phyloP scores from a whole-genome alignment of 768 basidiomycete species.

The Mrakia frigida region DNA sequence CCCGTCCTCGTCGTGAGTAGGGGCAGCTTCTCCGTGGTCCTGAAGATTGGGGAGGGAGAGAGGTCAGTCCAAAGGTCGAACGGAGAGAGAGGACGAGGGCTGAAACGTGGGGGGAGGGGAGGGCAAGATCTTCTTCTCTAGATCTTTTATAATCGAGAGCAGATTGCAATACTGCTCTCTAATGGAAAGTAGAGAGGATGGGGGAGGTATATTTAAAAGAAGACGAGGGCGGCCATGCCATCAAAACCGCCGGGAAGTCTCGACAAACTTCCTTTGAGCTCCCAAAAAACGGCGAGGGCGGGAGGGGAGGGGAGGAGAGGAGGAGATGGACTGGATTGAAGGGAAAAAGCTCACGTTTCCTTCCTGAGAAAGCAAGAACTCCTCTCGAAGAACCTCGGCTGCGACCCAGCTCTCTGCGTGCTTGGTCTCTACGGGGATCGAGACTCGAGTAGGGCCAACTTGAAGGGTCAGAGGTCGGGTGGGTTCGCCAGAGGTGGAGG shows the following conservation, averaged over 20 bases:
- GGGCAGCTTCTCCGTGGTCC: slow-evolving; percentile 46
- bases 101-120: no score
- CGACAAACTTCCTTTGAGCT: no score
- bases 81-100: neutral
- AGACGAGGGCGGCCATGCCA: neutral
- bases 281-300: neutral
- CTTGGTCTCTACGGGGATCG: slow-evolving; percentile 76
- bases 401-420: slow-evolving; percentile 78
- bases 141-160: no score
- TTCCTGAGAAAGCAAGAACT: slow-evolving; percentile 57
- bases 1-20: slow-evolving; percentile 51
- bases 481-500: slow-evolving; percentile 33
- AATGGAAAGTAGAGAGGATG: no score
- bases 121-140: neutral
- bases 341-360: slow-evolving; percentile 28
- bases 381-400: slow-evolving; percentile 84
- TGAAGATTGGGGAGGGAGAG: slow-evolving; percentile 35
- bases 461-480: slow-evolving; percentile 46
- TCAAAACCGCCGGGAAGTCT: neutral
- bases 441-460: slow-evolving; percentile 49
- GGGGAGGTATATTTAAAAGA: no score
- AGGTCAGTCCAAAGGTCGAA: neutral
- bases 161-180: no score
- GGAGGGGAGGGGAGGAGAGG: neutral
- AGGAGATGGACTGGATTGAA: neutral